phyloP scores from a whole-genome alignment of 1,284 basidiomycete species.

The Somion occarium region DNA sequence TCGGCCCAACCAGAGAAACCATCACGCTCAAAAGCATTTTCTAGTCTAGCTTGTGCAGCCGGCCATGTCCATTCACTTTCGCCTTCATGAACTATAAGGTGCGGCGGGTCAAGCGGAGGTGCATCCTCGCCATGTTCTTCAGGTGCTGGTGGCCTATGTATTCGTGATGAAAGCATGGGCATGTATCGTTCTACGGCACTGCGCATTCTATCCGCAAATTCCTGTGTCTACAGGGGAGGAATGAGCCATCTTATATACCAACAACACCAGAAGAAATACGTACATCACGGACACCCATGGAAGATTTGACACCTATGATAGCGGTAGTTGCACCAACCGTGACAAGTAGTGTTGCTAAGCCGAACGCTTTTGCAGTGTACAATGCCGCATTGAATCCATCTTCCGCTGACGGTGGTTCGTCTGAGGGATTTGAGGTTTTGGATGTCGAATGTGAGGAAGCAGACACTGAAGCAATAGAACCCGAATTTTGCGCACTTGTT shows the following conservation, averaged over 20 bases:
- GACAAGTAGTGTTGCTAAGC: constrained; percentile 40
- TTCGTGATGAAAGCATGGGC: constrained; percentile 45
- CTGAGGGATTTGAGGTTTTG: not conserved
- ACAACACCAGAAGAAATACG: constrained; percentile 13
- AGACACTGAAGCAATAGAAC: not conserved
- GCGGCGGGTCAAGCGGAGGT: not conserved
- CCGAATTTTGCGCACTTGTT: not conserved
- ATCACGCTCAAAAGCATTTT: constrained; percentile 48
- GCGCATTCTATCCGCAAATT: constrained; percentile 54
- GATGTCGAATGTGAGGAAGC: constrained; percentile 4
- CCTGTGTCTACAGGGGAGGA: constrained; percentile 36
- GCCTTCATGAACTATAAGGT: not conserved
- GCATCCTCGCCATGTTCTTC: constrained; percentile 25
- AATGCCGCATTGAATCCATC: constrained; percentile 33
- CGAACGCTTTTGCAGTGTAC: constrained; percentile 39
- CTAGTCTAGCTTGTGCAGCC: constrained; percentile 45
- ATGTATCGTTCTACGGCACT: constrained; percentile 35
- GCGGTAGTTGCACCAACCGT: constrained; percentile 26
- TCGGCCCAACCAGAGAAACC: constrained; percentile 51
- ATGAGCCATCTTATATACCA: not conserved
- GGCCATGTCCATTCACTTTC: constrained; percentile 41
- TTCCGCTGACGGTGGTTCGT: not conserved
- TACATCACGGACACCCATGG: constrained; percentile 37
- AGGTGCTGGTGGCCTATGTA: constrained; percentile 39
- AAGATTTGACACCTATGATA: constrained; percentile 35